Evolutionary conservation across 2,329 filamentous ascomycete species (phyloP), one percentile per base, ranked within the genome.

Genomic region (Trichoderma cornu-damae): DNA sequence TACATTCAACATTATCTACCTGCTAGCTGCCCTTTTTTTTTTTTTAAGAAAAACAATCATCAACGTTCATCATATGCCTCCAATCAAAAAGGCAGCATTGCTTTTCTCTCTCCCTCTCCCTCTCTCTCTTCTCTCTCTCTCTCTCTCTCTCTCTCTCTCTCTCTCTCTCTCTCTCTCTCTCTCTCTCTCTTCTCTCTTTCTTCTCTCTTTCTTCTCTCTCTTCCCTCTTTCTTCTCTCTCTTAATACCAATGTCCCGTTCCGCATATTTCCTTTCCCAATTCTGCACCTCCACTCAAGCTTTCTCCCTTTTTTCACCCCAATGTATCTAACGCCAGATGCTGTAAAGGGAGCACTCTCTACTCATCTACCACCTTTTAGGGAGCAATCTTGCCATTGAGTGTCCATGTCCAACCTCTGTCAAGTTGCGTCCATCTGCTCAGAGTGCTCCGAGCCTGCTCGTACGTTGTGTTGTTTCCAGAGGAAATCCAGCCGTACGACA

Each of bases 1-100:
- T 55, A 16, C 52, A 55, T 47, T 55, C 52, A 42, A 30, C 34
- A 55, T 46, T 55, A 55, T 35, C 42, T 35, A 38, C 42, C 42
- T 32, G 42, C 52, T 30, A 38, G 42, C 42, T 22, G 42, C 42
- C 18, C 30, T 30, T 47, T 37, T 12, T 22, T 28, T n/a, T n/a
- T n/a, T n/a, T n/a, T n/a, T n/a, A n/a, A n/a, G n/a, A n/a, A n/a
- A n/a, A n/a, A n/a, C n/a, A n/a, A 47, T 55, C 52, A 46, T 55
- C 52, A 55, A 47, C 16, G 18, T 35, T 55, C 16, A 28, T 54
- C 40, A 47, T 46, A 46, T 47, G 40, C 52, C 43, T 47, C 51
- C 24, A 30, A 37, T 28, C 11, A 18, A 16, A 18, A 16, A 22
- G 38, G 42, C 52, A 22, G 16, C 26, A 16, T 38, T 20, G n/a